phyloP scores from a whole-genome alignment of 257 asterid species.

The Datura wrightii region DNA sequence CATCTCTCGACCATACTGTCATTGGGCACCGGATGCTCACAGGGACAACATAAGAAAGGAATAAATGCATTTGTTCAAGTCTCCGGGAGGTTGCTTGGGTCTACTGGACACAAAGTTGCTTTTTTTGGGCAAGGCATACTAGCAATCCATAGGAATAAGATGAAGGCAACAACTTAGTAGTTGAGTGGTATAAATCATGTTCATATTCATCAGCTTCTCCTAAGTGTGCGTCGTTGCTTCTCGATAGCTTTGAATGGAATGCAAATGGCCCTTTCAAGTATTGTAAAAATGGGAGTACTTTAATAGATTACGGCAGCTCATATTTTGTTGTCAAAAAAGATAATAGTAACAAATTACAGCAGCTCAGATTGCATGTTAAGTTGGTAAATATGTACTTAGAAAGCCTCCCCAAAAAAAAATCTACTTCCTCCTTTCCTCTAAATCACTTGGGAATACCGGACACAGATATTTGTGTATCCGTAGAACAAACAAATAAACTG shows the following conservation, averaged over 20 bases:
- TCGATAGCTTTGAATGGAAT: not conserved
- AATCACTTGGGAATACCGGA: not conserved
- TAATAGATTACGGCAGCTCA: not conserved
- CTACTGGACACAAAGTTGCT: not conserved
- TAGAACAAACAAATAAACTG: not conserved
- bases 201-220: not conserved
- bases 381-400: not conserved
- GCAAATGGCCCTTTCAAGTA: not conserved
- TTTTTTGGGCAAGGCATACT: not conserved
- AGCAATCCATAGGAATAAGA: constrained; percentile 9
- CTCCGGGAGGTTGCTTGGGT: not conserved
- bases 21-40: not conserved
- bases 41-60: not conserved
- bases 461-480: not conserved
- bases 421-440: not conserved
- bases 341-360: not conserved
- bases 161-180: not conserved
- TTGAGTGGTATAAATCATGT: not conserved
- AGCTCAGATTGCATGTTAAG: not conserved
- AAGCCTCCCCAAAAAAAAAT: not conserved
- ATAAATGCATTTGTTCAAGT: not conserved
- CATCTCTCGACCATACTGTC: not conserved
- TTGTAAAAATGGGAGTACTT: not conserved
- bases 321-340: not conserved
- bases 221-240: not conserved